These are phyloP conservation scores for Lactuca saligna DNA, from an alignment of 129 eudicot genomes.

Conservation along the genomic window DNA sequence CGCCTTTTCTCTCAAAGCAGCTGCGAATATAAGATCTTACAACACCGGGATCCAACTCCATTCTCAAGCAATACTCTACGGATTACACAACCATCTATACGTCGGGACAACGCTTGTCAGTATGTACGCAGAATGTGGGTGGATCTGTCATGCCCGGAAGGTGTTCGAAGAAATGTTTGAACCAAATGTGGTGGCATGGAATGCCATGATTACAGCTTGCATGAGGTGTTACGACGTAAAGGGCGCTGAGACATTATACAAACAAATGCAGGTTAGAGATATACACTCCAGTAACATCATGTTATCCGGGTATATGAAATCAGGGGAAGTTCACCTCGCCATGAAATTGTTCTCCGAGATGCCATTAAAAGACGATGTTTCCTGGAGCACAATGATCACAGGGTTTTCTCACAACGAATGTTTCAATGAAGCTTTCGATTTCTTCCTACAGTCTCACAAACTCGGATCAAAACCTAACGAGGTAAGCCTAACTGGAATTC, in stretches of 20 bases:
- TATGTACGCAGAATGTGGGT: constrained; percentile 41
- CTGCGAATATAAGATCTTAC: constrained; percentile 28
- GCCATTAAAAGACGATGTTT: constrained; percentile 35
- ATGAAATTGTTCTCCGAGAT: constrained; percentile 28
- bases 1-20: constrained; percentile 40
- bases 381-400: constrained; percentile 44
- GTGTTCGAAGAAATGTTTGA: constrained; percentile 44
- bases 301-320: constrained; percentile 36
- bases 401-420: constrained; percentile 44
- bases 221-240: constrained; percentile 35
- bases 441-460: constrained; percentile 23
- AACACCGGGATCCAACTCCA: constrained; percentile 38
- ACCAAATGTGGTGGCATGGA: constrained; percentile 43
- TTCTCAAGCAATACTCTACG: constrained; percentile 17
- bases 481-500: constrained; percentile 40
- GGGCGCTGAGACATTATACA: constrained; percentile 36
- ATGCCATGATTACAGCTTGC: constrained; percentile 41
- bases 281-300: constrained; percentile 26
- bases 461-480: constrained; percentile 33
- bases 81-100: constrained; percentile 40
- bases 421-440: constrained; percentile 40
- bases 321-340: constrained; percentile 30
- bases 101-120: constrained; percentile 45
- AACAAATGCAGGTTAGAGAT: constrained; percentile 35
- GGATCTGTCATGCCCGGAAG: constrained; percentile 24